Percentiles rank a stretch among this genome's conserved stretches.
phyloP scores from a whole-genome alignment of 305 asterid species.

The Solanum aculeatissimum region DNA sequence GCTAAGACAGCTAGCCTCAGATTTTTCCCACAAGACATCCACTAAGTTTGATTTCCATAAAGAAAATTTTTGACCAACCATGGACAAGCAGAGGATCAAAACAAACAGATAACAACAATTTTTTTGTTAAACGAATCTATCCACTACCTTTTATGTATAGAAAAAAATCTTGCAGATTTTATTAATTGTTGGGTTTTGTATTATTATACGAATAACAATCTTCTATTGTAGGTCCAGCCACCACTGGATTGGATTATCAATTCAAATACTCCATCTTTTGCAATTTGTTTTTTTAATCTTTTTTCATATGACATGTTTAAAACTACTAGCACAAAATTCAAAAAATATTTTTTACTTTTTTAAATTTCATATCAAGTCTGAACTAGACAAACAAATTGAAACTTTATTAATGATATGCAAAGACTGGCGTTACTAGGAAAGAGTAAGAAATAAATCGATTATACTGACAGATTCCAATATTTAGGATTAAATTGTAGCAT shows the following conservation, averaged over 20 bases:
- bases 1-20: slow-evolving; percentile 60
- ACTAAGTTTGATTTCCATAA: slow-evolving; percentile 95
- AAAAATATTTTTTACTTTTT: too few relatives aligned
- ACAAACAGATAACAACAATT: neutral
- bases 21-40: slow-evolving; percentile 69
- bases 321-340: too few relatives aligned
- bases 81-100: neutral
- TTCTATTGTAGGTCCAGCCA: neutral
- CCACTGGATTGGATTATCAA: neutral
- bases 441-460: neutral
- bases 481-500: neutral
- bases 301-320: too few relatives aligned
- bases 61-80: slow-evolving; percentile 43
- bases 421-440: neutral
- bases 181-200: neutral
- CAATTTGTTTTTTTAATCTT: too few relatives aligned
- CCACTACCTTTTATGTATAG: neutral
- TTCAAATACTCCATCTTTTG: too few relatives aligned
- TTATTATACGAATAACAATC: neutral
- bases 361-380: too few relatives aligned
- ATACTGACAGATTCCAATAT: neutral
- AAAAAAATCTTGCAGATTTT: neutral
- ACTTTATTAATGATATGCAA: neutral
- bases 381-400: too few relatives aligned
- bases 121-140: neutral